Evolutionary conservation across 2,329 filamentous ascomycete species (phyloP), one percentile per base, ranked within the genome.

Genomic region (Phaeosphaeriaceae sp.): DNA sequence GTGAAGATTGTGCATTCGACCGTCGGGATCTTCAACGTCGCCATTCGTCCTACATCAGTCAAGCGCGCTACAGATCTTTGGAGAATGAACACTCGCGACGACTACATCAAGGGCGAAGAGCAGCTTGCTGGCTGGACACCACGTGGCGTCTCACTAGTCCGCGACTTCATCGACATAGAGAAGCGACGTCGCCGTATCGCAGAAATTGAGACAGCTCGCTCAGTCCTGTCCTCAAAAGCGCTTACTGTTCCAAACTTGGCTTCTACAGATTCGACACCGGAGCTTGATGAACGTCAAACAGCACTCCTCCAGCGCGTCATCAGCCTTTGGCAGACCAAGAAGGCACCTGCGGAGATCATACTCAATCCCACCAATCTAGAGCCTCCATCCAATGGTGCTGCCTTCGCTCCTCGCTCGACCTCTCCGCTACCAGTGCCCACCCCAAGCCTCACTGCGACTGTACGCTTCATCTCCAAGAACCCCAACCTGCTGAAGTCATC

Each of bases 101-200:
- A 96, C 75, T 98, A 97, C 73, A 91, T 99, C 69, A 97, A 97
- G 76, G 95, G 95, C 54, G 93, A 99, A 78, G 95, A 99, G 76
- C 85, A 89, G 49, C 82, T 99, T 41, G 88, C 84, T 2, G 88
- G 88, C 56, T 99, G 95, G 95, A 88, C 89, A 7, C 94, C 95
- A 1, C 87, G 95, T 44, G 93, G 95, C 36, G 91, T 98, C 2
- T 96, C 92, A 0, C 81, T 99, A 0, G 89, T 99, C n/a, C 88
- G 89, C 57, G 95, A 99, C 77, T 97, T 90, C 70, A 89, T 97
- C 54, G 79, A 84, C 11, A 86, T 90, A 6, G 88, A 88, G 59
- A 92, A 91, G 78, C 89, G 91, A 72, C 88, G 88, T 67, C 83
- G 86, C 57, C 88, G 93, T 17, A 84, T 91, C 25, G 88, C 89